Percentiles rank a stretch among this genome's conserved stretches.
Conservation (phyloP, 1,139 yeast species). For the Kurtzmaniella quercitrusa region DNA sequence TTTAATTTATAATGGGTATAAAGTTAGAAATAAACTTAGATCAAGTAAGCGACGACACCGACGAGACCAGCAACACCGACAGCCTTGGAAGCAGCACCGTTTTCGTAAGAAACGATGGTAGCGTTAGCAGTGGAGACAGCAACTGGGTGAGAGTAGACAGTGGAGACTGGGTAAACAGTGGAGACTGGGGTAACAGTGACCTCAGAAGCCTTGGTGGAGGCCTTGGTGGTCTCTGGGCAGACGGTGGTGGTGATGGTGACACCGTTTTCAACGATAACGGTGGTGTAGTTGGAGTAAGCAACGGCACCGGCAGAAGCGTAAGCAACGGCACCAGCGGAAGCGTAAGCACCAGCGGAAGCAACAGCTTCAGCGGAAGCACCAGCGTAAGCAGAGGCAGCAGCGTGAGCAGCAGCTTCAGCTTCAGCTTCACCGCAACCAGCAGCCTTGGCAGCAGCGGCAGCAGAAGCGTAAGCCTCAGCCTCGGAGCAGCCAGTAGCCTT, state of each 20-base stretch:
- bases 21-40: constrained; percentile 17
- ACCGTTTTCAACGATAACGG: constrained; percentile 24
- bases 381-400: neutral
- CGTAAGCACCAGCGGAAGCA: constrained; percentile 6
- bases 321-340: neutral
- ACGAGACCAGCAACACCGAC: constrained; percentile 42
- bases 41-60: constrained; percentile 41
- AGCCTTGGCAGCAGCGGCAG: neutral
- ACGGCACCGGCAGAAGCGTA: constrained; percentile 11
- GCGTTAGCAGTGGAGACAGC: constrained; percentile 10
- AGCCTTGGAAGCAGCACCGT: constrained; percentile 20
- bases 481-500: neutral
- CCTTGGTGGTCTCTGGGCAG: constrained; percentile 26
- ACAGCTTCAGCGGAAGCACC: constrained; percentile 3
- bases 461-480: neutral
- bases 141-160: constrained; percentile 11
- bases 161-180: constrained; percentile 30
- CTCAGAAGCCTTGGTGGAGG: constrained; percentile 6
- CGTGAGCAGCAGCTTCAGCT: constrained; percentile 7
- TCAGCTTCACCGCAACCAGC: constrained; percentile 1
- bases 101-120: constrained; percentile 12
- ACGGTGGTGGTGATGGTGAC: constrained; percentile 40
- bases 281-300: constrained; percentile 17
- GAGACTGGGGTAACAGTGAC: constrained; percentile 30
- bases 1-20: neutral